A percentile compares a stretch with the other conserved stretches of the same genome.
Conservation (phyloP, 352 stramenopile genomes). For the Pythium myriotylum region DNA sequence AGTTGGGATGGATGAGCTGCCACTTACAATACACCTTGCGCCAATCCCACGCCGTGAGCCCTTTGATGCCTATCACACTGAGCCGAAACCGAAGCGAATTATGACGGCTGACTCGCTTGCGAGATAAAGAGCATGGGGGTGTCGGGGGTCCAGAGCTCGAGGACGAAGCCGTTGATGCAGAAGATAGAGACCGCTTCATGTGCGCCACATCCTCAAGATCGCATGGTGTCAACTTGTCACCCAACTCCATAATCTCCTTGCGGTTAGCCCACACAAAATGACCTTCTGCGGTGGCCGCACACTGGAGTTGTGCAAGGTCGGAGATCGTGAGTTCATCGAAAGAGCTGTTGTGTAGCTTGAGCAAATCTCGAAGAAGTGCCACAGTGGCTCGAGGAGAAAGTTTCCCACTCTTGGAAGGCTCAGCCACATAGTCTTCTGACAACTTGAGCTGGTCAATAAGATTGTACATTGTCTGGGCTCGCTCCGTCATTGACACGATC, state of each 20-base stretch:
- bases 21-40: conserved; percentile 18
- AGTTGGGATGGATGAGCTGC: neutral
- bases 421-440: neutral
- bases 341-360: conserved; percentile 8
- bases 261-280: conserved; percentile 18
- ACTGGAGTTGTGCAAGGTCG: conserved; percentile 16
- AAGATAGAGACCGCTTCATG: conserved; percentile 5
- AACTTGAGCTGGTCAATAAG: conserved; percentile 20
- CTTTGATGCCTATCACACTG: neutral
- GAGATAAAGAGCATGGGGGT: too few relatives aligned
- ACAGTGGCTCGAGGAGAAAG: conserved; percentile 1
- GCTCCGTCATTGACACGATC: conserved; percentile 1
- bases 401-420: neutral
- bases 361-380: conserved; percentile 11
- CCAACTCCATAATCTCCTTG: conserved; percentile 20
- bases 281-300: conserved; percentile 16
- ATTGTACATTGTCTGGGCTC: conserved; percentile 13
- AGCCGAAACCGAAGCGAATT: neutral
- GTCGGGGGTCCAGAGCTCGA: neutral
- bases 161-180: neutral
- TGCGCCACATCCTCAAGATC: conserved; percentile 10
- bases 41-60: conserved; percentile 13
- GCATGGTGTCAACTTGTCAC: conserved; percentile 10
- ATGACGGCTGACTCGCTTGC: too few relatives aligned
- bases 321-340: conserved; percentile 22